Conservation (phyloP, 805 yeast genomes). For the Ogataea parapolymorpha region DNA sequence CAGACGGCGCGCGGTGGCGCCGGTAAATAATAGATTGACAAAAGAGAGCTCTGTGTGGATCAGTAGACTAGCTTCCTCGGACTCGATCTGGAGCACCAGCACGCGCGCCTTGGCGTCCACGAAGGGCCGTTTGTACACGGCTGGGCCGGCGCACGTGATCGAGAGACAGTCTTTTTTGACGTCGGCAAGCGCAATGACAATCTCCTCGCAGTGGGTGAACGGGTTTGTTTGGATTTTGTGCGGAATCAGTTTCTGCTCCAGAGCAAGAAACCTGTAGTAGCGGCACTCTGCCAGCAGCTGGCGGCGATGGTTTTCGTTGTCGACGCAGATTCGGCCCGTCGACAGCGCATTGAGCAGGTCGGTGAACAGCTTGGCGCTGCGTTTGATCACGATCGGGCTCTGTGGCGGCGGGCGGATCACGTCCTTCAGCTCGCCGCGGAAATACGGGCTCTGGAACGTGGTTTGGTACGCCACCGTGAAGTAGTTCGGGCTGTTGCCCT, state of each 20-base stretch:
- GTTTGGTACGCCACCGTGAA: constrained; percentile 62
- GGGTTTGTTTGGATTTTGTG: constrained; percentile 52
- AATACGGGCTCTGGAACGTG: constrained; percentile 44
- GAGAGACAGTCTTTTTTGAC: constrained; percentile 38
- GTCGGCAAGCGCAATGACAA: constrained; percentile 49
- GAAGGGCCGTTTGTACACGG: constrained; percentile 45
- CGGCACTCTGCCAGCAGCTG: constrained; percentile 65
- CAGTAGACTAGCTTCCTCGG: constrained; percentile 31
- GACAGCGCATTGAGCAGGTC: constrained; percentile 53
- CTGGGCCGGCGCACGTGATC: constrained; percentile 16
- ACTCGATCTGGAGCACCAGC: constrained; percentile 41
- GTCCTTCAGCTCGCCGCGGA: constrained; percentile 37
- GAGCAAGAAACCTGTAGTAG: constrained; percentile 70
- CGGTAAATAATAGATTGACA: constrained; percentile 22
- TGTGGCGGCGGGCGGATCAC: constrained; percentile 78
- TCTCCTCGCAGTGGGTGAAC: constrained; percentile 49
- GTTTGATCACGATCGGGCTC: constrained; percentile 48
- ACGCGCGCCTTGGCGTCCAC: constrained; percentile 37
- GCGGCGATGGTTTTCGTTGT: constrained; percentile 52
- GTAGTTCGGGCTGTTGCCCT: constrained; percentile 77
- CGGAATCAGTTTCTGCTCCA: constrained; percentile 68
- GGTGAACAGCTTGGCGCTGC: constrained; percentile 53
- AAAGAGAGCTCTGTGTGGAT: constrained; percentile 32
- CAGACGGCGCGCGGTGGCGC: constrained; percentile 27
- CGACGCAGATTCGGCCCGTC: constrained; percentile 50